Conservation (phyloP, 345 rosid species). For the Durio zibethinus region DNA sequence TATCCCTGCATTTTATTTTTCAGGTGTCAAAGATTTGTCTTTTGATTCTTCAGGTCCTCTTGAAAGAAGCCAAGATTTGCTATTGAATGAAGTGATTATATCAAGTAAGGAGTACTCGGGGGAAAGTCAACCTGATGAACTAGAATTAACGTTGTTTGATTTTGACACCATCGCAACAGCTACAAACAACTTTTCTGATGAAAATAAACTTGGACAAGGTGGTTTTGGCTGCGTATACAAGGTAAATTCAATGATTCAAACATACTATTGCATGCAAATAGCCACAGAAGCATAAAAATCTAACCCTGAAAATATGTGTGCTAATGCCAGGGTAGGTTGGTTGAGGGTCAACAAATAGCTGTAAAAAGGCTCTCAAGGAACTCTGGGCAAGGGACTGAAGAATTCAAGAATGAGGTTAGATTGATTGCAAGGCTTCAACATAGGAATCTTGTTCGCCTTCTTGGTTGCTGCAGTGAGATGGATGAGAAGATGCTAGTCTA, state of each 20-base stretch:
- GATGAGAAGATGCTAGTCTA: constrained; percentile 78
- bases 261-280: background rate
- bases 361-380: constrained; percentile 72
- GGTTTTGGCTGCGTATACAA: constrained; percentile 79
- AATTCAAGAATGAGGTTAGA: constrained; percentile 80
- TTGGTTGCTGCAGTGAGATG: constrained; percentile 61
- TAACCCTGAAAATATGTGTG: background rate
- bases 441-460: constrained; percentile 67
- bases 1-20: background rate
- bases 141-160: constrained; percentile 53
- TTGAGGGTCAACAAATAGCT: constrained; percentile 64
- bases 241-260: constrained; percentile 37
- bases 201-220: constrained; percentile 60
- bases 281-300: background rate
- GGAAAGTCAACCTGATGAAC: constrained; percentile 42
- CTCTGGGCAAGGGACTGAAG: constrained; percentile 71
- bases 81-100: constrained; percentile 53
- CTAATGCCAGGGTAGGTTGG: constrained; percentile 46
- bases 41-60: constrained; percentile 28
- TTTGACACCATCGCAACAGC: constrained; percentile 42
- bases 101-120: constrained; percentile 48
- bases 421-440: constrained; percentile 84
- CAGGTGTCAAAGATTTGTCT: background rate
- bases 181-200: constrained; percentile 44
- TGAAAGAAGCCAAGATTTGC: constrained; percentile 64